These are phyloP conservation scores for Ceratobasidium sp. DNA, from an alignment of 1,284 basidiomycete species.

Conservation along the genomic window DNA sequence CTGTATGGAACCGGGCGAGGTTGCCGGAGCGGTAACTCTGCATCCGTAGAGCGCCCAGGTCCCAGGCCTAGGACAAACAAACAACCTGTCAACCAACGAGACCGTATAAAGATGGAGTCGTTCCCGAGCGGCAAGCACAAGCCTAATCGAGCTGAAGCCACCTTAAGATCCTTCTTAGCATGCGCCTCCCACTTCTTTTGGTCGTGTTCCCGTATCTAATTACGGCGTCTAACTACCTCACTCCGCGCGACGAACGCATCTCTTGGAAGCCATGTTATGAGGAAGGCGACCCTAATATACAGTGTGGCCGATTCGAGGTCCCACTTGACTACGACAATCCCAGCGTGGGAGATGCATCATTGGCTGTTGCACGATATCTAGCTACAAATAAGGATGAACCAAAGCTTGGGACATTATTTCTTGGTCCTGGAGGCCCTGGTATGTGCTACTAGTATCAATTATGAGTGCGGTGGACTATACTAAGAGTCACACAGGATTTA, in stretches of 20 bases:
- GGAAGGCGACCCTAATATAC: background rate
- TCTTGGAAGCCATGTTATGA: background rate
- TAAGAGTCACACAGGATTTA: background rate
- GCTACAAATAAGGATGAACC: background rate
- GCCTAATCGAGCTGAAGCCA: too few relatives aligned
- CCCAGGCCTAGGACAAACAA: too few relatives aligned
- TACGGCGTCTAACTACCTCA: background rate
- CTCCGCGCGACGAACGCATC: background rate
- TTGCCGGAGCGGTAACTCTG: too few relatives aligned
- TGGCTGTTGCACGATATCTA: constrained; percentile 12
- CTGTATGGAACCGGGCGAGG: too few relatives aligned
- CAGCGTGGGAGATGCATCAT: background rate
- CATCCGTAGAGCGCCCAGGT: too few relatives aligned
- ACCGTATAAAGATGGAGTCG: too few relatives aligned
- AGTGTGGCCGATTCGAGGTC: constrained; percentile 24
- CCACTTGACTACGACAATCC: constrained; percentile 26
- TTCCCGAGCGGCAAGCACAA: too few relatives aligned
- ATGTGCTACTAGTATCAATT: background rate
- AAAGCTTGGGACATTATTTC: constrained; percentile 30
- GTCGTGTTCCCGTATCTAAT: background rate
- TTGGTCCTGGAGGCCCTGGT: constrained; percentile 34
- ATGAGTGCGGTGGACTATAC: too few relatives aligned
- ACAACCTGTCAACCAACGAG: too few relatives aligned
- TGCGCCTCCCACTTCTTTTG: background rate
- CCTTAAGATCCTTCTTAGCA: background rate